A percentile compares a stretch with the other conserved stretches of the same genome.
Conservation (phyloP, 2,329 filamentous ascomycete species). For the Escovopsis weberi region DNA sequence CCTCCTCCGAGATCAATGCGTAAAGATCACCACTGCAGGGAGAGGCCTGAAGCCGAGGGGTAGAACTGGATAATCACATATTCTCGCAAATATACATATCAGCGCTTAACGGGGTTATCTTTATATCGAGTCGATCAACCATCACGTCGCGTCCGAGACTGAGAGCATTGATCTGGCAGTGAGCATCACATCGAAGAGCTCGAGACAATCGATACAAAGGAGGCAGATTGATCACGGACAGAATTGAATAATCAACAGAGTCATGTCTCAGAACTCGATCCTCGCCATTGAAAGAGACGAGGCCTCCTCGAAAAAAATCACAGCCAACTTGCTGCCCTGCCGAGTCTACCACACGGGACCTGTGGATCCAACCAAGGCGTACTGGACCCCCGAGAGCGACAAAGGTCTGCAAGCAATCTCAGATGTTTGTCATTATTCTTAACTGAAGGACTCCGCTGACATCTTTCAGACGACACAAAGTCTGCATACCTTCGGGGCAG, state of each 20-base stretch:
- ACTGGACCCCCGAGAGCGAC: conserved; percentile 52
- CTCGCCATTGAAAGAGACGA: conserved; percentile 21
- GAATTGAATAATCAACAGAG: not conserved
- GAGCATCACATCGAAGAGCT: too few relatives aligned
- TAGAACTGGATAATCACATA: not conserved
- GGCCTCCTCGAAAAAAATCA: conserved; percentile 22
- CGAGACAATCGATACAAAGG: too few relatives aligned
- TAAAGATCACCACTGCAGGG: too few relatives aligned
- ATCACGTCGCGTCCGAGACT: not conserved
- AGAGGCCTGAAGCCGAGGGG: not conserved
- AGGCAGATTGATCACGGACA: not conserved
- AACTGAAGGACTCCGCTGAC: not conserved
- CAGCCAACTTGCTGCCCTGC: conserved; percentile 65
- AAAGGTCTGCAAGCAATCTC: conserved; percentile 1
- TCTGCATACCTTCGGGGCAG: conserved; percentile 65
- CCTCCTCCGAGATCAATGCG: too few relatives aligned
- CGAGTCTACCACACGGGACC: conserved; percentile 64
- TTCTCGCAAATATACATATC: not conserved
- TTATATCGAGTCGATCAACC: not conserved
- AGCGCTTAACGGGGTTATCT: not conserved
- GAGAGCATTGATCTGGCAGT: too few relatives aligned
- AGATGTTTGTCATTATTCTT: not conserved
- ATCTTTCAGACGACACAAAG: conserved; percentile 30
- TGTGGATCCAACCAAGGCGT: conserved; percentile 44
- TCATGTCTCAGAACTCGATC: conserved; percentile 29